phyloP scores from a whole-genome alignment of 768 basidiomycete genomes.

The Tephrocybe rancida region DNA sequence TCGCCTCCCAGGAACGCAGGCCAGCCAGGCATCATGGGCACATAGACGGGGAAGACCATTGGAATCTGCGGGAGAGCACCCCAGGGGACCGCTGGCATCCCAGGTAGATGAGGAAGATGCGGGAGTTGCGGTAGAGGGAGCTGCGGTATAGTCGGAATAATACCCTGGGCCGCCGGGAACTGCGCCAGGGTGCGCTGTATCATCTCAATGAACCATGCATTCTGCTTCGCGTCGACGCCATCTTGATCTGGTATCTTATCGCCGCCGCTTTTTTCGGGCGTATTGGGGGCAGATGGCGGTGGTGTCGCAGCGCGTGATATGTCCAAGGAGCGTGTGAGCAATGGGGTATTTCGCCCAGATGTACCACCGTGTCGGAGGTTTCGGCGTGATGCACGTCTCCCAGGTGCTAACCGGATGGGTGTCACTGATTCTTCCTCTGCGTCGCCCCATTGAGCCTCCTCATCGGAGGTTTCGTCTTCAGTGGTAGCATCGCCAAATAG shows the following conservation, averaged over 20 bases:
- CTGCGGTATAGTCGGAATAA: constrained; percentile 47
- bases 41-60: constrained; percentile 78
- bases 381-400: constrained; percentile 36
- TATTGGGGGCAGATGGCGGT: constrained; percentile 20
- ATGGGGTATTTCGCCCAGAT: constrained; percentile 30
- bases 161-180: constrained; percentile 57
- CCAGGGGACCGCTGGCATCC: constrained; percentile 68
- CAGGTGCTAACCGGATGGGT: constrained; percentile 33
- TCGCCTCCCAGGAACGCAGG: constrained; percentile 63
- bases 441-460: constrained; percentile 72
- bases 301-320: constrained; percentile 35
- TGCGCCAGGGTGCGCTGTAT: constrained; percentile 75
- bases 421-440: constrained; percentile 65
- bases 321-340: constrained; percentile 26
- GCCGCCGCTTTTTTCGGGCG: constrained; percentile 22
- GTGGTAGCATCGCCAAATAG: constrained; percentile 28
- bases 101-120: constrained; percentile 66
- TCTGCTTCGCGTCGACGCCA: constrained; percentile 45
- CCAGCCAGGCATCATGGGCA: constrained; percentile 68
- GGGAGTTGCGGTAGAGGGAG: constrained; percentile 59
- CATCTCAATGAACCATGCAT: constrained; percentile 63
- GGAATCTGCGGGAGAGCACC: constrained; percentile 66
- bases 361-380: constrained; percentile 27
- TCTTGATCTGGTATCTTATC: constrained; percentile 20
- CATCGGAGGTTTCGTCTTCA: constrained; percentile 29